phyloP scores from a whole-genome alignment of 441 rosid species.

The Eutrema salsugineum region DNA sequence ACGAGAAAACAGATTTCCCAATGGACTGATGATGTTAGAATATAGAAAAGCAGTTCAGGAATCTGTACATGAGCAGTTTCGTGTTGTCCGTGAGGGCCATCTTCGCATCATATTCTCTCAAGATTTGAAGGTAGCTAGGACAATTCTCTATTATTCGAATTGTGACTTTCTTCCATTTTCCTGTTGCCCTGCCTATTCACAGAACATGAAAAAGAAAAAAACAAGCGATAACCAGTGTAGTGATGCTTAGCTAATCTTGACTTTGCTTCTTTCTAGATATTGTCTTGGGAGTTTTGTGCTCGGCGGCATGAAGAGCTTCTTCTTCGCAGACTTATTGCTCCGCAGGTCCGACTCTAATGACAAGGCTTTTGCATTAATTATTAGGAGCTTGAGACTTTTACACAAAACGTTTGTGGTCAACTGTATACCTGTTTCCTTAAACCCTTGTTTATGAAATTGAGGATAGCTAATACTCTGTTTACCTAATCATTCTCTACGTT shows the following conservation, averaged over 20 bases:
- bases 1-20: constrained; percentile 67
- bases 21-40: constrained; percentile 85
- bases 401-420: not conserved
- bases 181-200: not conserved
- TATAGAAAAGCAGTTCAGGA: constrained; percentile 96
- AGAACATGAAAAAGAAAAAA: not conserved
- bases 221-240: not conserved
- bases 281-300: constrained; percentile 98
- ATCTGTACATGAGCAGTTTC: constrained; percentile 93
- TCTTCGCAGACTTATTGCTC: constrained; percentile 89
- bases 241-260: not conserved
- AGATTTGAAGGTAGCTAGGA: constrained; percentile 67
- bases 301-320: constrained; percentile 93
- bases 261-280: constrained; percentile 47
- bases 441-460: not conserved
- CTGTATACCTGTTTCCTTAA: not conserved
- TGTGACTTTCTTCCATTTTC: not conserved
- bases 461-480: not conserved
- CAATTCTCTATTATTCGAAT: not conserved
- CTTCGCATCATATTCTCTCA: constrained; percentile 87
- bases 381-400: not conserved
- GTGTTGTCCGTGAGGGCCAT: constrained; percentile 96
- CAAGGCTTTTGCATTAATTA: not conserved
- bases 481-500: not conserved
- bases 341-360: constrained; percentile 57